Evolutionary conservation across 2,329 filamentous ascomycete species (phyloP), one percentile per base, ranked within the genome.

Genomic region (Neofusicoccum sp.): DNA sequence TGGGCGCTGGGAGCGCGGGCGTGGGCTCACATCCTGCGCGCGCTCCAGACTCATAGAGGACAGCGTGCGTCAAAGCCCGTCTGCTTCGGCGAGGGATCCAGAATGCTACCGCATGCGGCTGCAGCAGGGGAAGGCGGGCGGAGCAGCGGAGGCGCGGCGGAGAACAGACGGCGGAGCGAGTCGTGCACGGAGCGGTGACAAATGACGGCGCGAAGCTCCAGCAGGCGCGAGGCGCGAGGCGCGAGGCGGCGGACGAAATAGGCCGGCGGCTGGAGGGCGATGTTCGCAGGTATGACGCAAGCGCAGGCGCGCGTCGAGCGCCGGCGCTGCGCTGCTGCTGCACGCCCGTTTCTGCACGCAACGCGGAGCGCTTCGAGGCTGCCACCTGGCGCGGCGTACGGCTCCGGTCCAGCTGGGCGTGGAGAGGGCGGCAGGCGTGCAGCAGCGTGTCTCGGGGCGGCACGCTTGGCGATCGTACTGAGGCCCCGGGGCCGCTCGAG

Each of bases 1-100:
- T 60, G 70, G 60, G 31, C 49, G 47, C 33, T 58, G 57, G n/a
- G 59, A 56, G 38, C 38, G 40, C 45, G 33, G 57, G 33, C 36
- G 57, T 6, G 40, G 38, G 26, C 12, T 54, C 36, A 54, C 58
- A 60, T 60, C n/a, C 8, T 54, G 48, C 26, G 20, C 38, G 31
- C 38, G 30, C 36, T 47, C 43, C 12, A 60, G 58, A 54, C 54
- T 60, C 58, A 60, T 60, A 56, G 51, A 56, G 51, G 26, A 14
- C 51, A 43, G 38, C 7, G 26, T 11, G 36, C 36, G 31, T n/a
- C 34, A 31, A 40, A 40, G 36, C 26, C 20, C 24, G 49, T 54
- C 36, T 20, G 26, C 51, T 33, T 33, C 51, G 51, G 51, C 20
- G 38, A 33, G 30, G 30, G 53, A 30, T 43, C 36, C 51, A 44